These are phyloP conservation scores for Dissophora ornata DNA, from an alignment of 192 early-diverging fungal species.

Conservation along the genomic window DNA sequence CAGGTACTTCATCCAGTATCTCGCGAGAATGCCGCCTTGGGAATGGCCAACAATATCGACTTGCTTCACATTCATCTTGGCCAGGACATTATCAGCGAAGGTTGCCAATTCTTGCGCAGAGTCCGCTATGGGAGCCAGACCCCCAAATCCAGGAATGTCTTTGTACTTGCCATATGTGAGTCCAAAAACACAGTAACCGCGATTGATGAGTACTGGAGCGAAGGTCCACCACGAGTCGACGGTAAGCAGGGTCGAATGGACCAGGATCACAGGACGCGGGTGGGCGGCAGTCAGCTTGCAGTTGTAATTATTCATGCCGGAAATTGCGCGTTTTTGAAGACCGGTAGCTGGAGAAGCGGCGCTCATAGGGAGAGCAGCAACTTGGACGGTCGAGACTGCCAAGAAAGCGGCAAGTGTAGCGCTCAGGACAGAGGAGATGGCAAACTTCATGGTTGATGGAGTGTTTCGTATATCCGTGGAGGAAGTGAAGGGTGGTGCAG, in stretches of 20 bases:
- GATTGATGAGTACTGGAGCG: constrained; percentile 16
- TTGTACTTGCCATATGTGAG: constrained; percentile 26
- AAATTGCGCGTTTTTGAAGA: constrained; percentile 26
- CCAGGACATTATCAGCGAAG: constrained; percentile 30
- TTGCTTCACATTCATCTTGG: constrained; percentile 10
- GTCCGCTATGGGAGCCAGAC: constrained; percentile 27
- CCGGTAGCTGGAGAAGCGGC: neutral
- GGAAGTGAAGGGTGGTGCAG: constrained; percentile 3
- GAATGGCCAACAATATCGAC: constrained; percentile 46
- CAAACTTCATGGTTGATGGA: constrained; percentile 27
- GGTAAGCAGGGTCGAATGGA: constrained; percentile 26
- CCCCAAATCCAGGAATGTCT: constrained; percentile 9
- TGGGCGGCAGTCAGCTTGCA: constrained; percentile 31
- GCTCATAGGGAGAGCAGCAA: constrained; percentile 2
- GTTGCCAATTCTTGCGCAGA: constrained; percentile 22
- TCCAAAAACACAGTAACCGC: constrained; percentile 32
- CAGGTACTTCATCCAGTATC: constrained; percentile 47
- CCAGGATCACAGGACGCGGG: constrained; percentile 28
- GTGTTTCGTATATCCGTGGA: neutral
- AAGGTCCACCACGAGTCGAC: constrained; percentile 16
- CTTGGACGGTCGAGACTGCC: neutral
- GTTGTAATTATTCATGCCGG: constrained; percentile 24
- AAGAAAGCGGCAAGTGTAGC: neutral
- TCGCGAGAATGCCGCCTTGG: constrained; percentile 37
- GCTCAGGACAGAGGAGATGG: constrained; percentile 11